Evolutionary conservation across 139 green algal species (phyloP).

Genomic region (Chlorella sp.): DNA sequence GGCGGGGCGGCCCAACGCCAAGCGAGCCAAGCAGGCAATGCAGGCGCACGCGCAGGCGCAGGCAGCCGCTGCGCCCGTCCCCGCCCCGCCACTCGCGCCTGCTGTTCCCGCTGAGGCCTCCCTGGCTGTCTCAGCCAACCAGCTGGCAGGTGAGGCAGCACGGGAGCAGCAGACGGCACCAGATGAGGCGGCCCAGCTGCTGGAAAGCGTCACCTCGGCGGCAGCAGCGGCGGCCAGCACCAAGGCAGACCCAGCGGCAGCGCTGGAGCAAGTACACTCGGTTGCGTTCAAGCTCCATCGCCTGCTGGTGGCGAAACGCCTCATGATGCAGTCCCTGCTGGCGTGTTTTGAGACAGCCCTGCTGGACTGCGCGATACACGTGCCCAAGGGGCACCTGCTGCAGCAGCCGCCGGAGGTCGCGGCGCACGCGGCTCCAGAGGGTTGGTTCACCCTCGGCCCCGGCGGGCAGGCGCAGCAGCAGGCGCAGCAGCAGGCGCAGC

Average conservation of each 20-base stretch:
- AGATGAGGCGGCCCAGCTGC: slow-evolving; percentile 30
- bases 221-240: background rate
- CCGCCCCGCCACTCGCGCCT: background rate
- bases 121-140: slow-evolving; percentile 28
- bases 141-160: background rate
- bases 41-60: background rate
- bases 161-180: slow-evolving; percentile 16
- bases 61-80: background rate
- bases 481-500: no score
- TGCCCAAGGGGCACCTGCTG: background rate
- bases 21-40: slow-evolving; percentile 3
- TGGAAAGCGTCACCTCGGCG: slow-evolving; percentile 9
- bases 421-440: background rate
- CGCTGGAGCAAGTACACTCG: background rate
- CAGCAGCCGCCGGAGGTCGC: no score
- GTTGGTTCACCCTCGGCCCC: background rate
- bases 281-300: slow-evolving; percentile 29
- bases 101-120: background rate
- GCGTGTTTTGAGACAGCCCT: slow-evolving; percentile 42
- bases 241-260: background rate
- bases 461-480: no score
- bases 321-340: slow-evolving; percentile 29
- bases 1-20: background rate
- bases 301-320: background rate
- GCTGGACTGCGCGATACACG: slow-evolving; percentile 32